Evolutionary conservation across 2,329 filamentous ascomycete genomes (phyloP), one percentile per base, ranked within the genome.

Genomic region (Botrytis sinoallii): DNA sequence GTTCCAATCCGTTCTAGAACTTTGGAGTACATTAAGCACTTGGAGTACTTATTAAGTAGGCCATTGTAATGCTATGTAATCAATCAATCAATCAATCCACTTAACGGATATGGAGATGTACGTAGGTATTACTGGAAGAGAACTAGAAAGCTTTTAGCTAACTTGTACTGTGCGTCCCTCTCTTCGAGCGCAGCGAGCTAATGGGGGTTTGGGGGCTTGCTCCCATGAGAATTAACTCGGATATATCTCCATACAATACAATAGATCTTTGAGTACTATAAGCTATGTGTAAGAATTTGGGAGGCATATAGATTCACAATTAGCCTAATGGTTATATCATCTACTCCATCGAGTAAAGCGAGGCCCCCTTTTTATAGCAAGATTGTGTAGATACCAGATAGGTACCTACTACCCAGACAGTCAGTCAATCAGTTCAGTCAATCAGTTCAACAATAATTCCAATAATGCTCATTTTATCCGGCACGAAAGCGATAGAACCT

Each of bases 1-100:
- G 64, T 66, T 66, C 42, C 63, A 44, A 32, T 48, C 42, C n/a
- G 63, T 35, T 66, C 42, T 44, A 48, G 42, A 66, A 48, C 42
- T 35, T 66, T 46, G 38, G 35, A 29, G 52, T 9, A 57, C n/a
- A 57, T 29, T 4, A 57, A 32, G 32, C 32, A 32, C 32, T 32
- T 32, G 32, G 32, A 32, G 52, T 9, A 22, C 57, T 59, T 22
- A 35, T 59, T 12, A 59, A 29, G n/a, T 18, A 18, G 52, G 52
- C 12, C 52, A 57, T 57, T 8, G n/a, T 29, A 29, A 57, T 29
- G 52, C 52, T 57, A 57, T 57, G 52, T 57, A 57, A 57, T 57
- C 52, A 57, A 57, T 57, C 52, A 57, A 57, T 55, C 52, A 57
- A 57, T 29, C 52, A 55, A 57, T 57, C 52, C 52, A 57, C 52